Evolutionary conservation across 1,284 basidiomycete genomes (phyloP).

Genomic region (Uromyces viciae-fabae): DNA sequence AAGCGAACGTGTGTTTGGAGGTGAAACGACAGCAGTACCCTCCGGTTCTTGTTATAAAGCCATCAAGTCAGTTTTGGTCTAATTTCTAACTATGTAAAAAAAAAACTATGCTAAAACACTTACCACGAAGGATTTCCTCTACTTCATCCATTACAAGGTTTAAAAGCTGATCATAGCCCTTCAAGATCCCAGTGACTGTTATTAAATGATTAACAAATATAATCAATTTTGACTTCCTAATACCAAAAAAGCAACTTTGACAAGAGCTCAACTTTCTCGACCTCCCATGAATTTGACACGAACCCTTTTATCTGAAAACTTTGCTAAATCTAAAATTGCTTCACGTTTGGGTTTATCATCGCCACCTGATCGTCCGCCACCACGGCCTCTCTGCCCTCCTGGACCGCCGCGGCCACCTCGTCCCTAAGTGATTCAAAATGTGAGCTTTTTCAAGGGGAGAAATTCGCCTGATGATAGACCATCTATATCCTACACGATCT

Average conservation of each 20-base stretch:
- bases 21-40: slow-evolving; percentile 41
- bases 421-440: slow-evolving; percentile 45
- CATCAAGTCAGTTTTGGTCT: slow-evolving; percentile 6
- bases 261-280: slow-evolving; percentile 73
- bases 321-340: slow-evolving; percentile 89
- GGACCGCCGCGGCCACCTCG: slow-evolving; percentile 51
- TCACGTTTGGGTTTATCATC: slow-evolving; percentile 83
- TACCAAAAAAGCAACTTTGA: too few species aligned
- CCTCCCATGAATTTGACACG: slow-evolving; percentile 96
- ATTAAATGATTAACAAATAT: neutral
- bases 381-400: slow-evolving; percentile 45
- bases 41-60: slow-evolving; percentile 51
- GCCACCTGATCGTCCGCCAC: slow-evolving; percentile 35
- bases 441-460: neutral
- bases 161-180: slow-evolving; percentile 93
- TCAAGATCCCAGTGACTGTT: slow-evolving; percentile 81
- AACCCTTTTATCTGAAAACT: slow-evolving; percentile 87
- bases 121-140: slow-evolving; percentile 69
- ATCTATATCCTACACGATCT: slow-evolving; percentile 14
- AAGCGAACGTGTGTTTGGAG: slow-evolving; percentile 63
- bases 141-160: slow-evolving; percentile 93
- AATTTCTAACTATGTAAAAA: neutral
- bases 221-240: neutral
- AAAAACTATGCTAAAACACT: slow-evolving; percentile 2
- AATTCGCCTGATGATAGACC: too few species aligned